Percentiles rank a stretch among this genome's conserved stretches.
phyloP scores from a whole-genome alignment of 2,329 filamentous ascomycete species.

The Tolypocladium ovalisporum region DNA sequence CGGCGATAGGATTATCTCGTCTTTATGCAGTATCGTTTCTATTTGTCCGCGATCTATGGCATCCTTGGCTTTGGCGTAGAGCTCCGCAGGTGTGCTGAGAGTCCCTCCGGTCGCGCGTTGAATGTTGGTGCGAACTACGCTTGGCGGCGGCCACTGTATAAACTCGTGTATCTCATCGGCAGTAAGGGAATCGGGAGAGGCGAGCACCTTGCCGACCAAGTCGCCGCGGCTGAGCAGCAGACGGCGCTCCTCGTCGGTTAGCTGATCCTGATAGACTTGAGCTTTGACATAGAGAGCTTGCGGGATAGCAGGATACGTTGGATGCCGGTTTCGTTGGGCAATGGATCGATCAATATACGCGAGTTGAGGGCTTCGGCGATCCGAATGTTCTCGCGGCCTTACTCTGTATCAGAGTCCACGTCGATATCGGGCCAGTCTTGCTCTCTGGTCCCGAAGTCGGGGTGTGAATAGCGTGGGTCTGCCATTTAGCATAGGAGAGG shows the following conservation, averaged over 20 bases:
- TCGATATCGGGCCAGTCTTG: neutral
- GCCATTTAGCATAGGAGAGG: neutral
- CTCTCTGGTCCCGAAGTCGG: neutral
- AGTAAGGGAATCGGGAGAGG: neutral
- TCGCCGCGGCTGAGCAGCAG: neutral
- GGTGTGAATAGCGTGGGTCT: neutral
- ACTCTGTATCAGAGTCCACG: neutral
- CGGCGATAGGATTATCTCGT: neutral
- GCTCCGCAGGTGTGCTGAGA: neutral
- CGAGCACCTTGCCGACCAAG: neutral
- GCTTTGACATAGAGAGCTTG: neutral
- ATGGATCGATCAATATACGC: neutral
- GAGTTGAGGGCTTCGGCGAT: neutral
- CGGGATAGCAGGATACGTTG: neutral
- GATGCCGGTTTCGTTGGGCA: neutral
- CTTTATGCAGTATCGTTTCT: neutral
- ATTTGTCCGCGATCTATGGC: neutral
- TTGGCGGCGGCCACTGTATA: neutral
- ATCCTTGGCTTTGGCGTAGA: neutral
- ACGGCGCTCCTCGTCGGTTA: neutral
- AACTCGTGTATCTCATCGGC: neutral
- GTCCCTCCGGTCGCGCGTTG: neutral
- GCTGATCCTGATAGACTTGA: neutral
- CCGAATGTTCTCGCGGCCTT: neutral
- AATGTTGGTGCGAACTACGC: neutral